Conservation (phyloP, 2,329 filamentous ascomycete genomes). For the Nemania abortiva region DNA sequence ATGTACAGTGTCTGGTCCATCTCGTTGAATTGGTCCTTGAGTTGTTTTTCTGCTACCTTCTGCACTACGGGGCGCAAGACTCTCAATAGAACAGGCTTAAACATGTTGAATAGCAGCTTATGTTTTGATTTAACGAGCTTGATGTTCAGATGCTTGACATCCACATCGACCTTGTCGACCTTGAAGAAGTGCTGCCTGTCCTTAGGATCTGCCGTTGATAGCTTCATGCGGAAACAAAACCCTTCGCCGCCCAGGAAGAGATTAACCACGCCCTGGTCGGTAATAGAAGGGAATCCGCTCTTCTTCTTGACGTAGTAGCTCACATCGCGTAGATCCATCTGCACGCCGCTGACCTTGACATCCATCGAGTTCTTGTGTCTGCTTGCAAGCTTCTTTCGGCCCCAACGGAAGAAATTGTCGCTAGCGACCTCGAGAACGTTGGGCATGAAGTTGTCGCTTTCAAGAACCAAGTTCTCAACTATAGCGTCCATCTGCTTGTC, state of each 20-base stretch:
- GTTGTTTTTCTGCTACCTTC: constrained; percentile 89
- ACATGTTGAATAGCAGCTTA: constrained; percentile 86
- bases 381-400: constrained; percentile 86
- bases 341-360: constrained; percentile 87
- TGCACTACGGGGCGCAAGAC: constrained; percentile 85
- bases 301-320: constrained; percentile 97
- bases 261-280: constrained; percentile 88
- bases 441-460: constrained; percentile 96
- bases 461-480: constrained; percentile 93
- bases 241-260: constrained; percentile 88
- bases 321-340: constrained; percentile 92
- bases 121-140: constrained; percentile 96
- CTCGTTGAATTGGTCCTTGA: constrained; percentile 84
- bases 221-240: constrained; percentile 90
- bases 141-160: constrained; percentile 84
- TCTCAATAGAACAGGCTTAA: constrained; percentile 89
- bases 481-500: constrained; percentile 87
- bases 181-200: constrained; percentile 92
- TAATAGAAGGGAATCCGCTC: constrained; percentile 89
- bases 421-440: constrained; percentile 89
- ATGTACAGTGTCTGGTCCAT: constrained; percentile 79
- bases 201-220: constrained; percentile 81
- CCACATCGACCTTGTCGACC: constrained; percentile 87
- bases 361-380: constrained; percentile 85
- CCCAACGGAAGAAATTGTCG: constrained; percentile 96